phyloP scores from a whole-genome alignment of 306 rosid species.

The Cicer judaicum region DNA sequence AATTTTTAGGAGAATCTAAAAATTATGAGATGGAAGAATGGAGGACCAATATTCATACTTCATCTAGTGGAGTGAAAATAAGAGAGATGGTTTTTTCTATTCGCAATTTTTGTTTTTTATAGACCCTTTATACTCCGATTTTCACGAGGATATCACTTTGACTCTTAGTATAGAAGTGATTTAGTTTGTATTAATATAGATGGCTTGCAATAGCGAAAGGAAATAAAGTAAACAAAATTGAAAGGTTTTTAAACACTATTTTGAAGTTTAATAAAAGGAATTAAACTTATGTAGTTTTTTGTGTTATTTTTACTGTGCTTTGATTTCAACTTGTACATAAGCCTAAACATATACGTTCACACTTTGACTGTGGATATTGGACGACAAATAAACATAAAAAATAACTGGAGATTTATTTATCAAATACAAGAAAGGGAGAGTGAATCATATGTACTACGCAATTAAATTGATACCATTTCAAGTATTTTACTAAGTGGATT shows the following conservation, averaged over 20 bases:
- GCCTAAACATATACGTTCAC: neutral
- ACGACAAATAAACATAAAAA: too few relatives aligned
- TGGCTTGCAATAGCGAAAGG: neutral
- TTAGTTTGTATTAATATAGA: slow-evolving; percentile 13
- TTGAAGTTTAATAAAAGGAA: neutral
- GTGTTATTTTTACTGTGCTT: neutral
- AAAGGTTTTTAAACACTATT: neutral
- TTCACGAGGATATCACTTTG: neutral
- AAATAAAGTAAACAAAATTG: neutral
- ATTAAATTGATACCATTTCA: neutral
- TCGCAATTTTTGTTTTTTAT: neutral
- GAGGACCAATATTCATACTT: too few relatives aligned
- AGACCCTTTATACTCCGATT: neutral
- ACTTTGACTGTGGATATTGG: too few relatives aligned
- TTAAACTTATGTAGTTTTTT: neutral
- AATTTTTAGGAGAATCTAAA: too few relatives aligned
- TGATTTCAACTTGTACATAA: neutral
- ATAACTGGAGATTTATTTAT: too few relatives aligned
- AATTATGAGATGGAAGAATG: too few relatives aligned
- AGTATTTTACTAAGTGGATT: neutral
- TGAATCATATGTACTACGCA: too few relatives aligned
- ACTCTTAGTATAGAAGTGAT: neutral
- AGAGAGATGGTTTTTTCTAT: neutral
- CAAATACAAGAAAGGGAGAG: too few relatives aligned
- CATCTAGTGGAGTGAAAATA: neutral